Evolutionary conservation across 2,329 filamentous ascomycete species (phyloP).

Genomic region (Cordyceps javanica): DNA sequence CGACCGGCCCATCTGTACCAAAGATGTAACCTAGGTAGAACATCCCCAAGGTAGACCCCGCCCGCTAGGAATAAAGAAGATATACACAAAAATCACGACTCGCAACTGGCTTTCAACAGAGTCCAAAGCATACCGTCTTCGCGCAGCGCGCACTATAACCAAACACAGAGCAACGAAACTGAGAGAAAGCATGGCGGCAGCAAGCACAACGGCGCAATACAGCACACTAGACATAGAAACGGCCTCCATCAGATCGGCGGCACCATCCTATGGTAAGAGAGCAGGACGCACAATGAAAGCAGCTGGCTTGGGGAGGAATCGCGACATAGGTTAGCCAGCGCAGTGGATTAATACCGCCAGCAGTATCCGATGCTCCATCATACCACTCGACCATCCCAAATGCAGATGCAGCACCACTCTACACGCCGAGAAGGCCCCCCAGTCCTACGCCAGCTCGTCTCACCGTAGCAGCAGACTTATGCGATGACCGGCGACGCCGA

Average conservation of each 20-base stretch:
- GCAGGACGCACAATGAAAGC: background rate
- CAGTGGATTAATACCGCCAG: background rate
- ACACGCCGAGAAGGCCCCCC: slow-evolving; percentile 33
- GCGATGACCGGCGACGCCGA: slow-evolving; percentile 20
- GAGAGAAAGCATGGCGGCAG: slow-evolving; percentile 16
- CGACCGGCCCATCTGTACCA: background rate
- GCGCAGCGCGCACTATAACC: background rate
- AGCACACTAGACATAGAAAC: slow-evolving; percentile 57
- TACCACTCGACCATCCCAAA: slow-evolving; percentile 52
- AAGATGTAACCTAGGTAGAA: background rate
- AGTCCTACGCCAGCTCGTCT: slow-evolving; percentile 8
- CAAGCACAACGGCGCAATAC: slow-evolving; percentile 24
- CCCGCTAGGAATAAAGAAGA: background rate
- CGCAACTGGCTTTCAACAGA: background rate
- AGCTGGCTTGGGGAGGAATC: background rate
- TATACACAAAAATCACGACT: background rate
- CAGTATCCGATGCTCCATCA: slow-evolving; percentile 59
- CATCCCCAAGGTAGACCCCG: background rate
- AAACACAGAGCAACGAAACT: background rate
- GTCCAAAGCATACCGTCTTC: background rate
- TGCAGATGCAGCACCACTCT: slow-evolving; percentile 43
- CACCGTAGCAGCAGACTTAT: slow-evolving; percentile 15
- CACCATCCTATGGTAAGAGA: slow-evolving; percentile 60
- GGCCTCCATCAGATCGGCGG: slow-evolving; percentile 58
- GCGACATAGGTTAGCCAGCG: background rate